Evolutionary conservation across 2,329 filamentous ascomycete genomes (phyloP).

Genomic region (Chaetomiaceae sp.): DNA sequence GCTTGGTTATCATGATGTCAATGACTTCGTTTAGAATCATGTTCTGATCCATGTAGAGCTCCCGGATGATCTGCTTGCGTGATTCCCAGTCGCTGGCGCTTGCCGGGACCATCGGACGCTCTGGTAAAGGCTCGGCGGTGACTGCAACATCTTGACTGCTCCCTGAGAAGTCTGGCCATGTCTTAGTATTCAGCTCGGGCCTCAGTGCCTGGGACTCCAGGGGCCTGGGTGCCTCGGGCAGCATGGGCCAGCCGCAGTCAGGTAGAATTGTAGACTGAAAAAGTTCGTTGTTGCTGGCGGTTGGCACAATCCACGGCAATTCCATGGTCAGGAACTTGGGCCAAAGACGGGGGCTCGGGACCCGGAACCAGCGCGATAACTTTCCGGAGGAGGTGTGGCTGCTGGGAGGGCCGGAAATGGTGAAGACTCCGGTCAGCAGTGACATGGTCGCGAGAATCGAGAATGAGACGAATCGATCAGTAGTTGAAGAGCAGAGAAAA

Average conservation of each 20-base stretch:
- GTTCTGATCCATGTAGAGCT: conserved; percentile 26
- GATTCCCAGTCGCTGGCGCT: conserved; percentile 25
- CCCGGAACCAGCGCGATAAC: not conserved
- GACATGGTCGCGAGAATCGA: not conserved
- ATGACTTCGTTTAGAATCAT: conserved; percentile 28
- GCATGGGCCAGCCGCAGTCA: not conserved
- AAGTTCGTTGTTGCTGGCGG: not conserved
- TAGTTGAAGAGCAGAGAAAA: too few species aligned
- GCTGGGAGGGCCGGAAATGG: not conserved
- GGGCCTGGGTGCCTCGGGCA: too few species aligned
- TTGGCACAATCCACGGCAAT: not conserved
- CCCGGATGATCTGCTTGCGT: conserved; percentile 22
- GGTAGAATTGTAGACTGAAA: not conserved
- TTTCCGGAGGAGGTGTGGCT: not conserved
- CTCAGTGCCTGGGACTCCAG: not conserved
- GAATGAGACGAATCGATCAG: too few species aligned
- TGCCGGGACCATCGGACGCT: conserved; percentile 20
- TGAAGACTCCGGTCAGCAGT: not conserved
- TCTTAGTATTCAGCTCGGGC: not conserved
- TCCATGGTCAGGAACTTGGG: not conserved
- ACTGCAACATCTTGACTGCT: not conserved
- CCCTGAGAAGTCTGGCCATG: not conserved
- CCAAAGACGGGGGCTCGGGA: not conserved
- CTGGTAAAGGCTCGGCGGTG: not conserved
- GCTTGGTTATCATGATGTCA: conserved; percentile 21